Evolutionary conservation across 805 yeast genomes (phyloP), one percentile per base, ranked within the genome.

Genomic region (Isabelozyma rhagii): DNA sequence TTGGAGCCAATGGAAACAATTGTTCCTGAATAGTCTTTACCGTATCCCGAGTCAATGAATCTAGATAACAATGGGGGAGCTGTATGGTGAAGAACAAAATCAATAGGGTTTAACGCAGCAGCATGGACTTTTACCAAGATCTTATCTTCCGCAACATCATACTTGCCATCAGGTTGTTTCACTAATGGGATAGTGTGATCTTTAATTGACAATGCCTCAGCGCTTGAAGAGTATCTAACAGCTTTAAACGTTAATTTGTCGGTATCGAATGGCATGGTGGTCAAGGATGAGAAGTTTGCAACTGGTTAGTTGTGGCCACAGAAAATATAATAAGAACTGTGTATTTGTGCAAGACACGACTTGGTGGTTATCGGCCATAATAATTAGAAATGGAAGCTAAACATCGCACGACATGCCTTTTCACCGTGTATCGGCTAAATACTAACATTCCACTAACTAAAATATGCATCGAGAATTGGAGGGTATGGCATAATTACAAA

Each of bases 61-160:
- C 14, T 39, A 14, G 48, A n/a, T 10, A 57, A 17, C 34, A 51
- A 47, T 7, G 55, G 46, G 3, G 36, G 40, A 4, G 60, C 54
- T 3, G 59, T 39, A 17, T 56, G 51, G 39, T 64, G 56, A 47
- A 68, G 38, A 15, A 63, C 41, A 17, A 59, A 21, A 47, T 71
- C 75, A 13, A 68, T 58, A 2, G 74, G 74, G 48, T 71, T 71
- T 48, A 71, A 62, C 1, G 72, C 63, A 5, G 66, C 69, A 10
- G 64, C 50, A 38, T 60, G 63, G 25, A 69, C 60, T 51, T 71
- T 70, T 21, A 71, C 61, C 47, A 71, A 56, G 15, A 67, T 55
- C 18, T 61, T 48, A 45, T 58, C 46, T 15, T 51, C 34, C 11
- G 49, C 47, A 3, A 57, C 61, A 21, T 44, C 51, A 39, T 47